Evolutionary conservation across 768 basidiomycete genomes (phyloP), one percentile per base, ranked within the genome.

Genomic region (Thelephora ganbajun): DNA sequence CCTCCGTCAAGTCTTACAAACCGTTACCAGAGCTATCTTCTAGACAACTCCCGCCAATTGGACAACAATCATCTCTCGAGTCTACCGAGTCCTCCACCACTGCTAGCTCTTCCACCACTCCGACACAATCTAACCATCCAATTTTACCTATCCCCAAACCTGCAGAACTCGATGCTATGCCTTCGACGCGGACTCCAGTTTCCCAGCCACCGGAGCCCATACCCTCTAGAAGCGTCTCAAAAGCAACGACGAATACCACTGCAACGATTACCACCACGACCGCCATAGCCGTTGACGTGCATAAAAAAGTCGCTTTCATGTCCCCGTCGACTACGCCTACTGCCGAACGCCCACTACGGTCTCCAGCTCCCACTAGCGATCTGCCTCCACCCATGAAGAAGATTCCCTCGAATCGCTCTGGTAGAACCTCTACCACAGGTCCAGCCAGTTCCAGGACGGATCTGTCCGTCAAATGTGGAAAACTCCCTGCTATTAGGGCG

Each of bases 231-330:
- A 59, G 58, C 54, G 65, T 66, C 14, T 68, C 69, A 54, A 71
- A 65, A 58, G 62, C 61, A 23, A 60, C 61, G 48, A 69, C 68
- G 49, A 60, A 62, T 39, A 64, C 61, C 50, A 41, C 39, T 2
- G 36, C 36, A 14, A 37, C 36, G 36, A 37, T 2, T 37, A 57
- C 57, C 51, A 55, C 42, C 45, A 56, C 59, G 20, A 49, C 56
- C 19, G 54, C 56, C 45, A 56, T 57, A 35, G 50, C 33, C 43
- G 61, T 61, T 51, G 81, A 83, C 53, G 68, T 75, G 30, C 76
- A 75, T 58, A 91, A 91, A 71, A 88, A 88, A 66, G 88, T 91
- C 41, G 88, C 86, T 22, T 91, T 91, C 65, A 72, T 84, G 56
- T 86, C 85, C 23, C 85, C 86, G 44, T 77, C 83, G 12, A 83